Evolutionary conservation across 225 moss, liverwort and hornwort species (phyloP), one percentile per base, ranked within the genome.

Genomic region (Antitrichia curtipendula): DNA sequence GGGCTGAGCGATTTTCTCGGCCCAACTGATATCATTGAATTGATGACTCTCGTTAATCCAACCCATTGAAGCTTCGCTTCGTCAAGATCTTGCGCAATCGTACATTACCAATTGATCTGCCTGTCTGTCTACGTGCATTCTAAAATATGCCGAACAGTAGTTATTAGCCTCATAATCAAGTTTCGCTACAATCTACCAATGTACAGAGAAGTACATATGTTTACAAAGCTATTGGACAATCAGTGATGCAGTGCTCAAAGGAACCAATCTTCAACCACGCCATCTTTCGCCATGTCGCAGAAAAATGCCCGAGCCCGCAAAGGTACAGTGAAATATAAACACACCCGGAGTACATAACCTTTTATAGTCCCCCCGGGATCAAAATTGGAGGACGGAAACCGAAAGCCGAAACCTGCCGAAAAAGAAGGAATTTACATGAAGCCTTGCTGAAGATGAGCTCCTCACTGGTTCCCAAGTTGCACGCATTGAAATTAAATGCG

Each of bases 151-250:
- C 89, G 65, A 82, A 85, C 50, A 84, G 80, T 49, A 63, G 54
- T 84, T 86, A 59, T 83, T 75, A 81, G 85, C 87, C 84, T 86
- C 83, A 71, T 71, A 29, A 7, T 76, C 59, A 63, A 66, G 78
- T 58, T 82, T 81, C 86, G 86, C 90, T 86, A 86, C 88, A 72
- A 60, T 45, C 85, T 83, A 86, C 65, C 82, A 90, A 61, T 91
- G 40, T 88, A 91, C 91, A 90, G 58, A 84, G 87, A 66, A 89
- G 78, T 68, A 88, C 88, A 90, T 13, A 50, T 87, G 86, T 83
- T 88, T 91, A 91, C 91, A 91, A 89, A 85, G 87, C 75, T 75
- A n/a, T 41, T 29, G 56, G 40, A 49, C 29, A 83, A 4, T 66
- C 36, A 52, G 41, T 53, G 54, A 6, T 41, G 56, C 56, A 56